These are phyloP conservation scores for Ganoderma lingzhi DNA, from an alignment of 1,284 basidiomycete genomes.

Conservation along the genomic window DNA sequence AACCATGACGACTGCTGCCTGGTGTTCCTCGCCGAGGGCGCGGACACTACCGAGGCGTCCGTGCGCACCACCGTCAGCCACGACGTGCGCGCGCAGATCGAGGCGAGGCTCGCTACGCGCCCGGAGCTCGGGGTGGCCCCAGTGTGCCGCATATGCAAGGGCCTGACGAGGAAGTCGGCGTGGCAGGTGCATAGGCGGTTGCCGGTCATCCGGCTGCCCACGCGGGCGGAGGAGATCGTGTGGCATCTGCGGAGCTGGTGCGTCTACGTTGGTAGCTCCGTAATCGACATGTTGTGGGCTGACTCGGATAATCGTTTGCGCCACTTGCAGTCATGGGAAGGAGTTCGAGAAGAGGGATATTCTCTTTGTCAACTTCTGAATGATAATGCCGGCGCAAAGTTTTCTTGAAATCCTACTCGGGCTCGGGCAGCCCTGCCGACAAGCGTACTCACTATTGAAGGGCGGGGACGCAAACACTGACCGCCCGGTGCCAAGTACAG, in stretches of 20 bases:
- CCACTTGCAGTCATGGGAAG: conserved; percentile 17
- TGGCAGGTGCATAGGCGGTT: neutral
- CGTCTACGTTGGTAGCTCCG: no score
- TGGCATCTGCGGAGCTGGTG: neutral
- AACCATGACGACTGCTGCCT: conserved; percentile 4
- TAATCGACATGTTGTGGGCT: neutral
- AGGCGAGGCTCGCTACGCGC: neutral
- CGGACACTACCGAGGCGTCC: neutral
- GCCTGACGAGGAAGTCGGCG: neutral
- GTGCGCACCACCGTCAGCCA: neutral
- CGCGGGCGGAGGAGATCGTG: neutral
- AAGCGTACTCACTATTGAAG: no score
- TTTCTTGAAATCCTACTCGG: neutral
- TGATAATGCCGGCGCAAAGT: neutral
- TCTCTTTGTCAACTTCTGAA: neutral
- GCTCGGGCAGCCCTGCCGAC: no score
- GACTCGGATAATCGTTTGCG: neutral
- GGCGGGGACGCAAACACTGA: no score
- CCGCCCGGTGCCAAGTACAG: no score
- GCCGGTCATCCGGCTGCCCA: neutral
- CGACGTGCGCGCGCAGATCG: neutral
- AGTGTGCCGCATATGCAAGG: neutral
- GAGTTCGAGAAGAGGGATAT: conserved; percentile 24
- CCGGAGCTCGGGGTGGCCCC: neutral
- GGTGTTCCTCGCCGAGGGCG: conserved; percentile 17